Base-by-base conservation (phyloP, 2,329 filamentous ascomycete genomes). In the Erysiphe pulchra region DNA sequence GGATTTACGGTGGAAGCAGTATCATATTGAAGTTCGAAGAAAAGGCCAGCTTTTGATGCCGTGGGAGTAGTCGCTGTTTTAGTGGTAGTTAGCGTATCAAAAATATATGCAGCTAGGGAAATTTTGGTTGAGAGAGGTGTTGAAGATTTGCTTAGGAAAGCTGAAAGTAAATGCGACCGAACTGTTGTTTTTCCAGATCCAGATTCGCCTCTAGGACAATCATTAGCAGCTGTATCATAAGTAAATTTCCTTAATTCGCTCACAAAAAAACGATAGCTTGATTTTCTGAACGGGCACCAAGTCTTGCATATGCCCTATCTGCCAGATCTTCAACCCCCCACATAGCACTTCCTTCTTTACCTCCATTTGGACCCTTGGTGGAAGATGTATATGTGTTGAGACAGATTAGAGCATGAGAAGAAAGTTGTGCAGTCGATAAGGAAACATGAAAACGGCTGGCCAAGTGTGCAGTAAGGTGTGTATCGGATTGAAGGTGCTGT, bases 11-110 rank as follows among this genome's bases (percentile, higher is more conserved):
- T 80, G 0, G 85, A 78, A 0, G 83, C 75, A 1, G 83, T 92
- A 60, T 98, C 87, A 59, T 98, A 98, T 61, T 98, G 90, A 38
- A 98, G 69, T 61, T 98, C 90, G 60, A 90, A 90, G 59, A 92
- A 93, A 14, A 98, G 70, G 50, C 90, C 90, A 11, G 90, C 80
- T 61, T 95, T 95, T 44, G 87, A 95, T 28, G 90, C 90, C 1
- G 84, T 93, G 1, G 86, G 86, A 0, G 87, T 95, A 1, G 87
- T 95, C 32, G 86, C 77, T 1, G 87, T 92, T 65, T 98, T 98
- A 24, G 90, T 98, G 1, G 90, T 95, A 5, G 90, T 98, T 48
- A 98, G 71, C 2, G 84, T 81, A 59, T 98, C 90, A 60, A 98
- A 98, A 49, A 95, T 75, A 60, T 94, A 98, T 39, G 87, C 80